These are phyloP conservation scores for Acer yangbiense DNA, from an alignment of 345 rosid genomes.

Conservation along the genomic window DNA sequence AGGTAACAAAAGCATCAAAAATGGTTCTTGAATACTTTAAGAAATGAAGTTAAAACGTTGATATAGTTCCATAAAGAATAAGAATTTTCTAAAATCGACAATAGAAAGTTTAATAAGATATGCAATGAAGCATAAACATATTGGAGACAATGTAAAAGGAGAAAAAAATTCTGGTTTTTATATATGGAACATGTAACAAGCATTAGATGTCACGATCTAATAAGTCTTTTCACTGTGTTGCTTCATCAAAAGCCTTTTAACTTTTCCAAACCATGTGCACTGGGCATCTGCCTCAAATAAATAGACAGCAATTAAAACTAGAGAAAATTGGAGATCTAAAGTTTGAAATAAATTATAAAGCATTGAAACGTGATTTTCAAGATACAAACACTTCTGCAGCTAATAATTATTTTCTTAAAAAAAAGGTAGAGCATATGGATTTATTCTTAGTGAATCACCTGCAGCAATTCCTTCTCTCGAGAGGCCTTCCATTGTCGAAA, in stretches of 20 bases:
- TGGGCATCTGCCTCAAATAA: not conserved
- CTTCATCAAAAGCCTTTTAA: not conserved
- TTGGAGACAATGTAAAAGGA: not conserved
- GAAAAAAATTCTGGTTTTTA: not conserved
- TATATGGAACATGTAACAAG: not conserved
- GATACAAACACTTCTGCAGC: not conserved
- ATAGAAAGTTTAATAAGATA: not conserved
- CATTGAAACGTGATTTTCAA: constrained; percentile 9
- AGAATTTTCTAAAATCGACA: not conserved
- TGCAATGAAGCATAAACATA: not conserved
- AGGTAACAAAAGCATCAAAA: constrained; percentile 6
- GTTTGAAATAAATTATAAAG: not conserved
- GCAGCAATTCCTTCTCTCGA: constrained; percentile 73
- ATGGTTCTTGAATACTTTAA: not conserved
- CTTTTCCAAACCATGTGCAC: not conserved
- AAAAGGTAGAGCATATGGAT: not conserved
- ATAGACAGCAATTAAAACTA: not conserved
- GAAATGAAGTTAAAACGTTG: not conserved
- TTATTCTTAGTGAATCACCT: constrained; percentile 40
- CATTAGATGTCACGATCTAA: not conserved
- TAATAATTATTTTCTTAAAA: not conserved
- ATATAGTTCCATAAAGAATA: not conserved
- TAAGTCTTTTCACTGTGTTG: not conserved
- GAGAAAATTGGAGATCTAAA: not conserved
- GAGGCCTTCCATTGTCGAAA: constrained; percentile 87